Evolutionary conservation across 768 basidiomycete species (phyloP).

Genomic region (Xanthoconium purpureum): DNA sequence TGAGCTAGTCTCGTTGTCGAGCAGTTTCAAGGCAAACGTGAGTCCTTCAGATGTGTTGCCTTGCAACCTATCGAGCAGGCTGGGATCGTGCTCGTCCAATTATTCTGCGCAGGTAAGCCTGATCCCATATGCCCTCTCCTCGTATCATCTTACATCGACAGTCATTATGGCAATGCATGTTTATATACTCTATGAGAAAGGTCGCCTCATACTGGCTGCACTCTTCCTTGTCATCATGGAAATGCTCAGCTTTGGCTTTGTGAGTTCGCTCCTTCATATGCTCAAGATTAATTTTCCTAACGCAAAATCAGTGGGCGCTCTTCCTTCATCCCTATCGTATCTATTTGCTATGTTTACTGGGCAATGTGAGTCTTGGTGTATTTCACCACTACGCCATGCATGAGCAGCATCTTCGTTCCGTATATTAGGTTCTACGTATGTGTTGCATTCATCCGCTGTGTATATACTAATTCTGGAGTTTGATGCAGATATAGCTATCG

Average conservation of each 20-base stretch:
- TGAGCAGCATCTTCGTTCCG: not conserved
- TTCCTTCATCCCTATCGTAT: not conserved
- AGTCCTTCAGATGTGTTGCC: not conserved
- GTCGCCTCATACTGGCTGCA: not conserved
- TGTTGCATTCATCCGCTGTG: not conserved
- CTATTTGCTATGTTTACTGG: not conserved
- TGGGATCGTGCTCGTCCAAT: conserved; percentile 7
- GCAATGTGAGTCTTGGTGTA: conserved; percentile 2
- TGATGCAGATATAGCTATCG: conserved; percentile 3
- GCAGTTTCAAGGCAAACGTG: not conserved
- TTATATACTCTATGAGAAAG: conserved; percentile 18
- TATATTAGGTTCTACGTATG: conserved; percentile 12
- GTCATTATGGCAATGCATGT: conserved; percentile 21
- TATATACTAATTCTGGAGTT: no score
- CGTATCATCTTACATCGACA: not conserved
- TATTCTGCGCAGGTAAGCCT: conserved; percentile 11
- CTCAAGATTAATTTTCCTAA: not conserved
- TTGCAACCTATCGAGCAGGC: not conserved
- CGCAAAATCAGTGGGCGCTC: conserved; percentile 9
- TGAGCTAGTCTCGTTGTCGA: not conserved
- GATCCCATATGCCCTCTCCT: not conserved
- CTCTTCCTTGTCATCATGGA: not conserved
- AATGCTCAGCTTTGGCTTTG: conserved; percentile 1
- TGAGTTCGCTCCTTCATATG: not conserved
- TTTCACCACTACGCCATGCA: not conserved